Evolutionary conservation across 2,329 filamentous ascomycete genomes (phyloP).

Genomic region (Paracoccidioides lutzii): DNA sequence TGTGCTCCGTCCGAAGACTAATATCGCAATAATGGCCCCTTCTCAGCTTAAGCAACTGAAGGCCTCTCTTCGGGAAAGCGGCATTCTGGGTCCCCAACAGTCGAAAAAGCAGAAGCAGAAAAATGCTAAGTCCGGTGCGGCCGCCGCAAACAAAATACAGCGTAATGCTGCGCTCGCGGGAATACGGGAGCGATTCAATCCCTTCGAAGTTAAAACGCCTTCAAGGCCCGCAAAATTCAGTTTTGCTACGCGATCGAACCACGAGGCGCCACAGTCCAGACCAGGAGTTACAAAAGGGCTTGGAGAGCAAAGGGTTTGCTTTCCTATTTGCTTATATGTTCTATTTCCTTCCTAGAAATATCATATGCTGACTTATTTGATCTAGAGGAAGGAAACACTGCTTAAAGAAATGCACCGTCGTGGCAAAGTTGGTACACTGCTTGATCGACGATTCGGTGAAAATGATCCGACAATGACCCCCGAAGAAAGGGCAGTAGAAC

Average conservation of each 20-base stretch:
- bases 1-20: neutral
- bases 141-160: constrained; percentile 61
- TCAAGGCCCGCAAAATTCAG: constrained; percentile 72
- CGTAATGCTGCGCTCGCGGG: constrained; percentile 64
- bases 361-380: neutral
- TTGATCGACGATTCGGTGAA: constrained; percentile 91
- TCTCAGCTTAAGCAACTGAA: constrained; percentile 96
- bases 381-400: constrained; percentile 62
- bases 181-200: constrained; percentile 94
- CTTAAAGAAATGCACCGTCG: constrained; percentile 79
- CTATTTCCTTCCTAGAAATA: neutral
- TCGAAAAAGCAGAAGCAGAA: constrained; percentile 90
- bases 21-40: constrained; percentile 56
- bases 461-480: constrained; percentile 87
- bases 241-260: constrained; percentile 47
- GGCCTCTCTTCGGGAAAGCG: constrained; percentile 75
- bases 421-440: constrained; percentile 82
- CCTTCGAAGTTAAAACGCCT: constrained; percentile 82
- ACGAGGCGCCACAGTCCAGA: constrained; percentile 46
- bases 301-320: constrained; percentile 66
- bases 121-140: constrained; percentile 52
- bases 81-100: constrained; percentile 78
- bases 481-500: constrained; percentile 81
- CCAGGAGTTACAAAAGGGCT: constrained; percentile 75
- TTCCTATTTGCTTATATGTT: neutral